These are phyloP conservation scores for Camptophora hylomeconis DNA, from an alignment of 2,329 filamentous ascomycete genomes.

Conservation along the genomic window DNA sequence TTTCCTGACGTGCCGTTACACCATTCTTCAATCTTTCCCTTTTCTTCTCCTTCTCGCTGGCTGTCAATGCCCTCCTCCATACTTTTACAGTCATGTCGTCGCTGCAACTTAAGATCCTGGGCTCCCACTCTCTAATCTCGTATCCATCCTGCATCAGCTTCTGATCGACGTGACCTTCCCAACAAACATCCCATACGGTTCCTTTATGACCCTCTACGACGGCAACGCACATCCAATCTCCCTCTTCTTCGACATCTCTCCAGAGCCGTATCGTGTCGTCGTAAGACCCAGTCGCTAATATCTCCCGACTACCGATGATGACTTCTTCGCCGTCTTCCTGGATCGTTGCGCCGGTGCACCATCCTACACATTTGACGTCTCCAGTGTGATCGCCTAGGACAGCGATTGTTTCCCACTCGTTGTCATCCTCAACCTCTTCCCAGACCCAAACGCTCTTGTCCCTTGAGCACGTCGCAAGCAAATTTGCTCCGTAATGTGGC, in stretches of 20 bases:
- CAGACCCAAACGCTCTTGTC: slow-evolving; percentile 98
- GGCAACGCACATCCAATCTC: slow-evolving; percentile 87
- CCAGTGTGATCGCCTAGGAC: slow-evolving; percentile 89
- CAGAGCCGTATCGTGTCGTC: slow-evolving; percentile 84
- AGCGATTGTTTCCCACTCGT: slow-evolving; percentile 93
- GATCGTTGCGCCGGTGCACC: slow-evolving; percentile 54
- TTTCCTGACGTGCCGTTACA: slow-evolving; percentile 4
- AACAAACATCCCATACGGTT: slow-evolving; percentile 82
- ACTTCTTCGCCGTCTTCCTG: slow-evolving; percentile 7
- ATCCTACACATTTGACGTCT: slow-evolving; percentile 87
- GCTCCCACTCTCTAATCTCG: slow-evolving; percentile 19
- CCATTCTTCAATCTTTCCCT: slow-evolving; percentile 1
- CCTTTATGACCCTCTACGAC: slow-evolving; percentile 67
- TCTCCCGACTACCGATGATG: slow-evolving; percentile 33
- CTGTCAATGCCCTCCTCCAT: slow-evolving; percentile 55
- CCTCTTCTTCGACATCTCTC: slow-evolving; percentile 57
- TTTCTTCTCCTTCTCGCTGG: slow-evolving; percentile 32
- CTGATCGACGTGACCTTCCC: slow-evolving; percentile 30
- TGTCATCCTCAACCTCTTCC: slow-evolving; percentile 86
- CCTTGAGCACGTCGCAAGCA: slow-evolving; percentile 77
- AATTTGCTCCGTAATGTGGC: slow-evolving; percentile 48
- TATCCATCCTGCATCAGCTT: slow-evolving; percentile 3
- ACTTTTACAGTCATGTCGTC: slow-evolving; percentile 70
- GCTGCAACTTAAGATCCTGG: slow-evolving; percentile 66
- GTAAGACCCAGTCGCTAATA: slow-evolving; percentile 83